Conservation (phyloP, 2,329 filamentous ascomycete genomes). For the Colletotrichum spinosum region DNA sequence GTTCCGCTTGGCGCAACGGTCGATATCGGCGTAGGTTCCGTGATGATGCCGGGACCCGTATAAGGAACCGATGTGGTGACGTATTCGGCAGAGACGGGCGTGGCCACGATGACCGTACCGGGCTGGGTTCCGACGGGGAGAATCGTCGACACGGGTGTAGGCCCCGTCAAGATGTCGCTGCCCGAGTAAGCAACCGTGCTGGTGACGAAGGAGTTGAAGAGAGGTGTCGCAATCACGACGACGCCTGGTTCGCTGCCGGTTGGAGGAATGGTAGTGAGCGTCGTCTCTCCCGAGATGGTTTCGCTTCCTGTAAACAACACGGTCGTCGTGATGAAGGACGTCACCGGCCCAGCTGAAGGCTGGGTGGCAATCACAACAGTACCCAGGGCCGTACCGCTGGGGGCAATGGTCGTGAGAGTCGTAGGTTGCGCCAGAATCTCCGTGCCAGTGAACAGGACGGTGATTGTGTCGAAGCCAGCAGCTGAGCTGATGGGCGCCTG, state of each 20-base stretch:
- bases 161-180: constrained; percentile 1
- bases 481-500: background rate
- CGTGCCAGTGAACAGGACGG: background rate
- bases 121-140: constrained; percentile 9
- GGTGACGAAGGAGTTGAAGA: background rate
- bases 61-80: constrained; percentile 9
- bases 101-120: constrained; percentile 28
- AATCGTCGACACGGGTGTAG: constrained; percentile 22
- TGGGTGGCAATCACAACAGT: constrained; percentile 10
- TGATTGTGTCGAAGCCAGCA: background rate
- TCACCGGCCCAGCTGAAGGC: background rate
- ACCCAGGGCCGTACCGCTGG: background rate
- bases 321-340: constrained; percentile 5
- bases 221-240: constrained; percentile 12
- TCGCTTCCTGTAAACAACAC: constrained; percentile 5
- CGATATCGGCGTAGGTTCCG: constrained; percentile 6
- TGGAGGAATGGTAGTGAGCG: constrained; percentile 16
- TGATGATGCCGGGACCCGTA: background rate
- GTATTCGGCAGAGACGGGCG: background rate
- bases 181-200: constrained; percentile 13
- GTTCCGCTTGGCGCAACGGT: constrained; percentile 6
- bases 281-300: background rate
- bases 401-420: background rate
- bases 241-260: constrained; percentile 8
- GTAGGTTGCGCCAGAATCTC: background rate